phyloP scores from a whole-genome alignment of 257 asterid genomes.

The Cinchona pubescens region DNA sequence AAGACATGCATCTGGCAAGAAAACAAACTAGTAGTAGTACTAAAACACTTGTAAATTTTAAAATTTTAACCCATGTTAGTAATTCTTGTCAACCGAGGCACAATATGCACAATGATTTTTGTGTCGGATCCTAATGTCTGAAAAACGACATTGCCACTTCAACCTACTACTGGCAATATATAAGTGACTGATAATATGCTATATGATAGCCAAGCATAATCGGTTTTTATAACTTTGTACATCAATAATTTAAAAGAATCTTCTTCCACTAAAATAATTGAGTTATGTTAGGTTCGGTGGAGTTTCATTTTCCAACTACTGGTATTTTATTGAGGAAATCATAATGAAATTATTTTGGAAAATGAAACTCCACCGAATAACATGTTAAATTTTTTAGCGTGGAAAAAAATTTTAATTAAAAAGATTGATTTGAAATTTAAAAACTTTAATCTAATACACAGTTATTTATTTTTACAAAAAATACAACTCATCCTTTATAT shows the following conservation, averaged over 20 bases:
- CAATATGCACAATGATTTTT: slow-evolving; percentile 3
- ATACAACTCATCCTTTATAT: too few species aligned
- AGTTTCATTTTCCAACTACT: too few species aligned
- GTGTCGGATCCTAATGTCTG: neutral
- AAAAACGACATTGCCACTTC: neutral
- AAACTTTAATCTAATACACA: too few species aligned
- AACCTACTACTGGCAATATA: slow-evolving; percentile 1
- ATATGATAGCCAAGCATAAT: neutral
- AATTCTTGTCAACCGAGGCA: neutral
- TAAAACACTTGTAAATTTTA: neutral
- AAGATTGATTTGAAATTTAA: too few species aligned
- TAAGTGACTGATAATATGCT: neutral
- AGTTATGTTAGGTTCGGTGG: slow-evolving; percentile 1
- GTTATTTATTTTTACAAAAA: too few species aligned
- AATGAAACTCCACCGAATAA: too few species aligned
- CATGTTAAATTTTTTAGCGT: too few species aligned
- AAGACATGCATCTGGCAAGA: neutral
- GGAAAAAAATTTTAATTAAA: too few species aligned
- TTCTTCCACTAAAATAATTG: neutral
- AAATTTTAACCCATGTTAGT: neutral
- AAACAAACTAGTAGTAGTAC: neutral
- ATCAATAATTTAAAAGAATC: slow-evolving; percentile 1
- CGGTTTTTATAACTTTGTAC: neutral
- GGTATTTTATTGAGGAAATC: too few species aligned
- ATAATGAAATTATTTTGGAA: too few species aligned